These are phyloP conservation scores for Vararia minispora DNA, from an alignment of 768 basidiomycete species.

Conservation along the genomic window DNA sequence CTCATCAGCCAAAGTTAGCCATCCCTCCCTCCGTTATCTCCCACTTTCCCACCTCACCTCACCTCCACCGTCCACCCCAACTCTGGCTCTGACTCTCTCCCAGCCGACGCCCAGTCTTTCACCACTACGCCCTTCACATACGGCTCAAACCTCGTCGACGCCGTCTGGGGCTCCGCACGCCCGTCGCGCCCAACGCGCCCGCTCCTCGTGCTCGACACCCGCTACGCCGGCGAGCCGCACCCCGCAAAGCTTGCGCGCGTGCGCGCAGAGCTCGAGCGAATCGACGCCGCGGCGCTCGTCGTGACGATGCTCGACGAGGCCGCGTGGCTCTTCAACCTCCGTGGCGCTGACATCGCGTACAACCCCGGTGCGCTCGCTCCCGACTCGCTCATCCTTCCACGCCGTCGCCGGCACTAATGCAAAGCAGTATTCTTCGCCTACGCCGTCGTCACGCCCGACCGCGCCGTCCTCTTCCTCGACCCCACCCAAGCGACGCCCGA, in stretches of 20 bases:
- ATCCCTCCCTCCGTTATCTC: too few species aligned
- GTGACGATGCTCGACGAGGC: conserved; percentile 90
- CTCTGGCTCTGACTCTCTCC: background rate
- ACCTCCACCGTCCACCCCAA: too few species aligned
- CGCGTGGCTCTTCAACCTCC: conserved; percentile 89
- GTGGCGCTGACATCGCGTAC: conserved; percentile 85
- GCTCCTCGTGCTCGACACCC: conserved; percentile 58
- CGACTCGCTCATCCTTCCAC: background rate
- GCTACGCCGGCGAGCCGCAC: conserved; percentile 63
- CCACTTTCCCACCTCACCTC: background rate
- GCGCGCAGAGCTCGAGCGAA: conserved; percentile 52
- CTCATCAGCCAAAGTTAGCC: conserved; percentile 40
- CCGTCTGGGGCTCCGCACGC: conserved; percentile 57
- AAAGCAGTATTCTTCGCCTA: conserved; percentile 81
- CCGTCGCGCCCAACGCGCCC: conserved; percentile 58
- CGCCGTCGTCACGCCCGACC: conserved; percentile 55
- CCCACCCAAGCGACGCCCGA: conserved; percentile 33
- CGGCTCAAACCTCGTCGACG: conserved; percentile 64
- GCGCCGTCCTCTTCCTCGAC: conserved; percentile 61
- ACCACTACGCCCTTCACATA: conserved; percentile 54
- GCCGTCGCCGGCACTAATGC: background rate
- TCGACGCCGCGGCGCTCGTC: conserved; percentile 60
- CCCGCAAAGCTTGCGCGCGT: conserved; percentile 56
- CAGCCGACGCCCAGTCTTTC: conserved; percentile 53
- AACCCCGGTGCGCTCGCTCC: conserved; percentile 46